Percentiles rank a stretch among this genome's conserved stretches.
Conservation (phyloP, 176 grass and related monocot genomes). For the Neostapfia colusana region DNA sequence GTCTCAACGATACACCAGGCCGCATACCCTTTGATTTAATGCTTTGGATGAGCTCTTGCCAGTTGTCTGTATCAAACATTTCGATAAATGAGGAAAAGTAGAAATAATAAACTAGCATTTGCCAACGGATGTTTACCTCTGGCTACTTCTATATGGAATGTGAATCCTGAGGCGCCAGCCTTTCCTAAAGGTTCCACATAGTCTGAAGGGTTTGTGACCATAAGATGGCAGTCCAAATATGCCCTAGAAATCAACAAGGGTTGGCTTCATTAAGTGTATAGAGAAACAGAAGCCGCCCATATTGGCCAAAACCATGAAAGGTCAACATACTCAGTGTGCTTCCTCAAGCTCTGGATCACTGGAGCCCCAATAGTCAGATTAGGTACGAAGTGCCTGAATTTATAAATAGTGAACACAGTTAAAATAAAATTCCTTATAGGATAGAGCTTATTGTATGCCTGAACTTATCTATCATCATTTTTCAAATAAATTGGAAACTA, state of each 20-base stretch:
- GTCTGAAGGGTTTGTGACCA: slow-evolving; percentile 94
- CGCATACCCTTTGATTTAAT: slow-evolving; percentile 85
- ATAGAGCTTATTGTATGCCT: neutral
- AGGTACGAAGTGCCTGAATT: slow-evolving; percentile 84
- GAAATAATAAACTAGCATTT: slow-evolving; percentile 7
- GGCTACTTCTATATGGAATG: slow-evolving; percentile 94
- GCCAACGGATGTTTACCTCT: slow-evolving; percentile 55
- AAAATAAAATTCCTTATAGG: neutral
- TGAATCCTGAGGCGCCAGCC: slow-evolving; percentile 95
- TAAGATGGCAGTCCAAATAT: slow-evolving; percentile 99
- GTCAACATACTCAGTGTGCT: slow-evolving; percentile 73
- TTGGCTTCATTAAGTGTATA: slow-evolving; percentile 8
- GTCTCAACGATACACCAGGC: slow-evolving; percentile 92
- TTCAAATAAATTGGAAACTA: neutral
- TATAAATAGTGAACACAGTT: slow-evolving; percentile 28
- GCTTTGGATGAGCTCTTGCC: slow-evolving; percentile 76
- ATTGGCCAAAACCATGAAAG: slow-evolving; percentile 18
- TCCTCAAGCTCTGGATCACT: slow-evolving; percentile 88
- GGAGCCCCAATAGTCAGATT: slow-evolving; percentile 92
- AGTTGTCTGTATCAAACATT: slow-evolving; percentile 61
- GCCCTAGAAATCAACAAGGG: slow-evolving; percentile 52
- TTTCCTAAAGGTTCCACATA: slow-evolving; percentile 80
- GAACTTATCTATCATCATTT: neutral
- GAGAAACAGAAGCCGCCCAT: neutral
- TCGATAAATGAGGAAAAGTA: slow-evolving; percentile 13